Base-by-base conservation (phyloP, 1,139 yeast species). In the Torulaspora pretoriensis region DNA sequence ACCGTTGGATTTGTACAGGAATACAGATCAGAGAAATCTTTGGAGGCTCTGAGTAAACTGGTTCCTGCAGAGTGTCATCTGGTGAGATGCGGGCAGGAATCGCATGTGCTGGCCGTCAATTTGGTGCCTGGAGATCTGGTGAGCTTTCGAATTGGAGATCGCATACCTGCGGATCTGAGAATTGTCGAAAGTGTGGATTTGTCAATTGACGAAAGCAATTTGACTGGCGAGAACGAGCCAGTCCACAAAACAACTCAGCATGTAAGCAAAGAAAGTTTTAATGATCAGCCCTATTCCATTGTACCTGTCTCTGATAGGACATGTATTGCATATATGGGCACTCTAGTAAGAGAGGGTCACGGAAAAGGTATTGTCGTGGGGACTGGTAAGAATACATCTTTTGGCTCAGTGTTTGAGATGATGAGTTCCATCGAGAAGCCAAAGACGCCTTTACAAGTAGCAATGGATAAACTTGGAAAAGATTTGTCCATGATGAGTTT, bases 1-100 rank as follows among this genome's bases (percentile, higher is more conserved):
- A 78, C 92, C 0, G 97, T 90, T 24, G 97, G 97, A 0, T 90
- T 90, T 67, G 89, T 90, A 19, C 97, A 90, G 66, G 97, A 90
- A 64, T 89, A 89, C 62, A 74, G 97, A 56, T 84, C 95, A 0
- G 97, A 90, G 63, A 84, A 90, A 68, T 85, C 95, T 2, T 70
- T 90, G 49, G 95, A 87, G 60, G 97, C 97, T 0, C 75, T 90
- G 52, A 88, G 84, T 63, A 83, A 84, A 59, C 74, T 90, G 53
- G 96, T 90, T 4, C 97, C 97, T 1, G 96, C 95, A 19, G 86
- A 85, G 61, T 92, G 96, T 22, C 90, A 88, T 61, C 74, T 90
- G 49, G 83, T 94, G 7, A 76, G 97, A 65, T 83, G 80, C 55
- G 87, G 87, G 9, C 74, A 76, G 49, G 77, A 85, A n/a, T 80